These are phyloP conservation scores for Saccharum spontaneum DNA, from an alignment of 176 grass and related monocot species.

Conservation along the genomic window DNA sequence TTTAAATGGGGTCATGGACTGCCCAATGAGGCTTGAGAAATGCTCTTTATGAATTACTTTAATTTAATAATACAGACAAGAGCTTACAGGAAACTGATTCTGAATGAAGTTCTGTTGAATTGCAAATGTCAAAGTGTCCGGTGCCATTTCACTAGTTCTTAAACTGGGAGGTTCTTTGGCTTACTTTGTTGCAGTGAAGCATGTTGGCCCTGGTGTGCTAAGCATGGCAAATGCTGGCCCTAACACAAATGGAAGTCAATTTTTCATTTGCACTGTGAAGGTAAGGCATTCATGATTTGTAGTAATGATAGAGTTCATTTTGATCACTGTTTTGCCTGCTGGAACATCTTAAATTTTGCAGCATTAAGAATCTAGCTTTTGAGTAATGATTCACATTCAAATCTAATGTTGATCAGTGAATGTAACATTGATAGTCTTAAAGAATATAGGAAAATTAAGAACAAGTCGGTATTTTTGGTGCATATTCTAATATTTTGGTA, in stretches of 20 bases:
- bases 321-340: background rate
- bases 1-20: background rate
- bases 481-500: background rate
- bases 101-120: background rate
- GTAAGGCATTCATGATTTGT: slow-evolving; percentile 33
- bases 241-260: slow-evolving; percentile 70
- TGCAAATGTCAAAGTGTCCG: background rate
- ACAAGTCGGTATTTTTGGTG: background rate
- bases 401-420: background rate
- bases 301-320: background rate
- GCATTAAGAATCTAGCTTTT: background rate
- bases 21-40: background rate
- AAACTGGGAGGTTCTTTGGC: background rate
- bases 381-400: background rate
- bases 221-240: slow-evolving; percentile 80
- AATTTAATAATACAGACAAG: background rate
- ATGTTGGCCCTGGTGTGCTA: slow-evolving; percentile 60
- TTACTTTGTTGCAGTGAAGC: slow-evolving; percentile 58
- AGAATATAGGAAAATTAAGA: background rate
- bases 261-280: slow-evolving; percentile 72
- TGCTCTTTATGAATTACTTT: background rate
- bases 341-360: background rate
- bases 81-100: background rate
- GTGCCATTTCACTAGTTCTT: slow-evolving; percentile 17
- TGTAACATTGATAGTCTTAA: background rate